These are phyloP conservation scores for Alloteropsis angusta DNA, from an alignment of 202 grass and related monocot species.

Conservation along the genomic window DNA sequence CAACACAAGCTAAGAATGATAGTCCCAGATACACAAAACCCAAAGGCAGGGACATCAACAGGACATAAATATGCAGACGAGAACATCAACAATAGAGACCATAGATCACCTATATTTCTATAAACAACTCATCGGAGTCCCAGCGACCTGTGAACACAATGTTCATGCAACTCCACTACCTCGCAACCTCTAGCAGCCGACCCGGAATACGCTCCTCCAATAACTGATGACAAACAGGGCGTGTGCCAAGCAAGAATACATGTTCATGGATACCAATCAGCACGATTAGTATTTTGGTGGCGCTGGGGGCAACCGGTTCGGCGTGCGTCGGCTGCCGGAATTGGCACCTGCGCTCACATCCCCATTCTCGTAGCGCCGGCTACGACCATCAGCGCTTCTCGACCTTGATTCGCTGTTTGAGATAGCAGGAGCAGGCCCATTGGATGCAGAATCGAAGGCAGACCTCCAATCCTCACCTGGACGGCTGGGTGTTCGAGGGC, in stretches of 20 bases:
- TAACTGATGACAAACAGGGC: constrained; percentile 26
- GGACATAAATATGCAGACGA: background rate
- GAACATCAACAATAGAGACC: constrained; percentile 25
- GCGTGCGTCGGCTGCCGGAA: constrained; percentile 72
- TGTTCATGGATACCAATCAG: constrained; percentile 35
- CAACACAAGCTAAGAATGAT: background rate
- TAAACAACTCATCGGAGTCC: constrained; percentile 34
- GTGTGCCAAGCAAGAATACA: constrained; percentile 48
- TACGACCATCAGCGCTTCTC: constrained; percentile 46
- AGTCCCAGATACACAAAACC: background rate
- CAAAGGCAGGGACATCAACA: background rate
- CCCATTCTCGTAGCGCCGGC: constrained; percentile 57
- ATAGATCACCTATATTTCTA: constrained; percentile 42
- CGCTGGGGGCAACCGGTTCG: constrained; percentile 73
- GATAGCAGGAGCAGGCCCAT: constrained; percentile 31
- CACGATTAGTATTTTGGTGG: constrained; percentile 62
- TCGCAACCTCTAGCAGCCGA: constrained; percentile 8
- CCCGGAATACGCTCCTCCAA: constrained; percentile 25
- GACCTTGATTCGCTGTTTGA: constrained; percentile 50
- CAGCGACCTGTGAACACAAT: constrained; percentile 5
- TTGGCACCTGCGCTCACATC: constrained; percentile 52
- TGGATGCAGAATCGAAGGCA: constrained; percentile 66
- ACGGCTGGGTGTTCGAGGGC: constrained; percentile 44
- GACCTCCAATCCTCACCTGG: constrained; percentile 80
- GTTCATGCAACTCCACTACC: constrained; percentile 30